A percentile compares a stretch with the other conserved stretches of the same genome.
These are phyloP conservation scores for Isatis tinctoria DNA, from an alignment of 345 rosid species.

Conservation along the genomic window DNA sequence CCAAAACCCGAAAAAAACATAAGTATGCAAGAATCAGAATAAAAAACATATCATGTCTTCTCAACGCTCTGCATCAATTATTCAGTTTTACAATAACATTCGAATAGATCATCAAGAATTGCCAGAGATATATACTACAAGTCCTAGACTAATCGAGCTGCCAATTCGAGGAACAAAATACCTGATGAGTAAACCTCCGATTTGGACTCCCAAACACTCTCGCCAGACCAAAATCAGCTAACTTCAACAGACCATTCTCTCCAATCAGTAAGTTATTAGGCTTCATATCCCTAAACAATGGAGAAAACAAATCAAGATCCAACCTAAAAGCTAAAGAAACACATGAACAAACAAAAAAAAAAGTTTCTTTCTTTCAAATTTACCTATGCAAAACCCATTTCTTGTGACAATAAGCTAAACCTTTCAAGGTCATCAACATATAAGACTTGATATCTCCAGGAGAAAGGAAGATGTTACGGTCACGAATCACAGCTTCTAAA, in stretches of 20 bases:
- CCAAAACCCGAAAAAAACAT: not conserved
- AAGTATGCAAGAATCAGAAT: not conserved
- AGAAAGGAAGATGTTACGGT: conserved; percentile 50
- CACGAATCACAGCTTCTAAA: conserved; percentile 64
- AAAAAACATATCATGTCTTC: not conserved
- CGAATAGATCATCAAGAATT: not conserved
- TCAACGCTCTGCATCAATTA: not conserved
- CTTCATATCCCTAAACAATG: conserved; percentile 51
- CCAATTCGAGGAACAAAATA: not conserved
- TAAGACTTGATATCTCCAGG: conserved; percentile 59
- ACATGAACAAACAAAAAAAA: not conserved
- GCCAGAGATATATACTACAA: not conserved
- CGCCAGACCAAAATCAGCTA: conserved; percentile 59
- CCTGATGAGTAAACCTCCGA: conserved; percentile 65
- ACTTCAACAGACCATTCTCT: conserved; percentile 50
- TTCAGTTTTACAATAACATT: not conserved
- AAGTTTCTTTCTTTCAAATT: too few relatives aligned
- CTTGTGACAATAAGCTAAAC: conserved; percentile 52
- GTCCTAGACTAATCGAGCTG: not conserved
- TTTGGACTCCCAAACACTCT: conserved; percentile 60
- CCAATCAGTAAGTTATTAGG: conserved; percentile 58
- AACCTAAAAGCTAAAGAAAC: not conserved
- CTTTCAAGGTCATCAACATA: conserved; percentile 54
- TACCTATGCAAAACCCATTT: conserved; percentile 67
- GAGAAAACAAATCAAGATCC: not conserved